These are phyloP conservation scores for Scenedesmus sp. DNA, from an alignment of 163 green algal genomes.

Conservation along the genomic window DNA sequence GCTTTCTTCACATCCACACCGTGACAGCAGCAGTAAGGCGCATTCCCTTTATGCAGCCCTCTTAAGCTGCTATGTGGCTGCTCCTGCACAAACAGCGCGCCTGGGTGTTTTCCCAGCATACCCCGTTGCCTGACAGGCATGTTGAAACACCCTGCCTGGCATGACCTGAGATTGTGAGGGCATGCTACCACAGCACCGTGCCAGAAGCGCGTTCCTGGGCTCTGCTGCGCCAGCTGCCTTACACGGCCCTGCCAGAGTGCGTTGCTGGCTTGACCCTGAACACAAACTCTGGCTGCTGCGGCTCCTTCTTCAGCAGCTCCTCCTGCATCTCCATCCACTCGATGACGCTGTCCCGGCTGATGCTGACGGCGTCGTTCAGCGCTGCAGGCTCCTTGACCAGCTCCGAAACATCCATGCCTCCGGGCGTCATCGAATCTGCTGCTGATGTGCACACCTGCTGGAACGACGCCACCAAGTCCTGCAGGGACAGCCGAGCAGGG, in stretches of 20 bases:
- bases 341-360: conserved; percentile 51
- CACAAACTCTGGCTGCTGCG: conserved; percentile 48
- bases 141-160: neutral
- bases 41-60: too few relatives aligned
- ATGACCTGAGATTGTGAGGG: too few relatives aligned
- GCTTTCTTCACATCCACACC: too few relatives aligned
- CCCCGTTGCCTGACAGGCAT: too few relatives aligned
- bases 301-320: conserved; percentile 39
- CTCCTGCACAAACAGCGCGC: too few relatives aligned
- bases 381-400: conserved; percentile 32
- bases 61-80: too few relatives aligned
- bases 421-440: conserved; percentile 3
- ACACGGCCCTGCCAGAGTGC: conserved; percentile 21
- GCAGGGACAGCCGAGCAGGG: neutral
- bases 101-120: too few relatives aligned
- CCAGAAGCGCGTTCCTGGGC: neutral
- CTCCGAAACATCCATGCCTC: conserved; percentile 41
- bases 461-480: conserved; percentile 59
- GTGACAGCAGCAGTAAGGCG: too few relatives aligned
- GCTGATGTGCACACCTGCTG: conserved; percentile 24
- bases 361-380: conserved; percentile 35
- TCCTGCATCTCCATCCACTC: conserved; percentile 61
- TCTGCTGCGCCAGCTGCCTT: neutral
- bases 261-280: conserved; percentile 54
- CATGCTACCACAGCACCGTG: neutral